Evolutionary conservation across 768 basidiomycete species (phyloP), one percentile per base, ranked within the genome.

Genomic region (Tulasnella sp.): DNA sequence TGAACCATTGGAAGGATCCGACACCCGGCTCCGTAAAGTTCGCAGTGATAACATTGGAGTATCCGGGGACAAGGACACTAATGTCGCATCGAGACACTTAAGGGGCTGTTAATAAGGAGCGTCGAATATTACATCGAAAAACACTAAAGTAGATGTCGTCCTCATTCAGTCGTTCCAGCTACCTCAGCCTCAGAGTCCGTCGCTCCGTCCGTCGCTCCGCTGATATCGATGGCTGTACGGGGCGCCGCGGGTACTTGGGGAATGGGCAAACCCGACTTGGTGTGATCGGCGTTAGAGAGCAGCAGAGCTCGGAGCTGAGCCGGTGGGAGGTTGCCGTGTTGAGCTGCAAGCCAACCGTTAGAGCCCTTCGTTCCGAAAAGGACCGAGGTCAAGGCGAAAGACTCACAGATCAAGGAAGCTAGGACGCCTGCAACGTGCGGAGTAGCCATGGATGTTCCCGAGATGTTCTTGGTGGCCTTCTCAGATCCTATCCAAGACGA

Each of bases 401-500:
- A 44, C 74, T 44, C 16, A 75, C 80, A 50, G 34, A 81, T 40
- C 44, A 77, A 46, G 12, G 58, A 16, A 14, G 80, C 80, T 16
- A 80, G 44, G 75, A 80, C 31, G 22, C 80, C 80, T 1, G 80
- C 34, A 72, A 81, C 50, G 58, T 74, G 75, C 48, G 77, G 77
- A 28, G 81, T 81, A 1, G 81, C 81, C 78, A 79, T 79, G 37
- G 81, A 81, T 8, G 81, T 81, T 24, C 81, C 81, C 18, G 77
- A 79, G 22, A 81, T 58, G n/a, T 75, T 69, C 20, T 31, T 50
- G 7, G 78, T 79, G 28, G 20, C 81, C 42, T 40, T 74, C 78
- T 69, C 34, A 31, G 79, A 44, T 18, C 73, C 34, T 78, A 82
- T 81, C 72, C 81, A 77, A 2, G 77, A 58, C 24, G 81, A 82